Base-by-base conservation (phyloP, 805 yeast genomes). In the Nakazawaea anatomiae region DNA sequence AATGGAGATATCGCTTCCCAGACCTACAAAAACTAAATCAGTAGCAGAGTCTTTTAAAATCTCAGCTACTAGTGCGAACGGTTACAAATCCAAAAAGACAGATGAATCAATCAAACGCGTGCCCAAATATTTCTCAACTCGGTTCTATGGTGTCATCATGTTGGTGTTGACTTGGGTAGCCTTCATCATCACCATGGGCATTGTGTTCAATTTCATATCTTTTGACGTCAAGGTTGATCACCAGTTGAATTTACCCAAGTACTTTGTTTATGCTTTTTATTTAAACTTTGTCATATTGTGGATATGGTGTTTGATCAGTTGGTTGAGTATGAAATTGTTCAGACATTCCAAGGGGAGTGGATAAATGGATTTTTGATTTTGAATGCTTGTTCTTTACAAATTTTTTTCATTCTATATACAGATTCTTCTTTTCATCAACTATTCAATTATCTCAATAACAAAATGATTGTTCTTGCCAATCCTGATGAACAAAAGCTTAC, bases 251-350 rank as follows among this genome's bases (percentile, higher is more conserved):
- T 5, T 52, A n/a, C 40, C 60, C 36, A 59, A 61, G 36, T 69
- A 69, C 51, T 66, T 66, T 42, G 52, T 67, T 2, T 62, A 61
- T 50, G 51, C 58, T 6, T 59, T 68, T 42, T 60, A 65, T 28
- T 54, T 68, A 27, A 66, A 60, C 39, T 67, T 64, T 48, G 68
- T 63, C 27, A 58, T 68, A 4, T 46, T 68, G 3, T 82, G 87
- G 87, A 63, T 81, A 5, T 87, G 96, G 95, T 80, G 90, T 41
- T 67, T 82, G 8, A 68, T 77, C 4, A 80, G 90, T 9, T 88
- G 96, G 96, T 72, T 82, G 43, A 91, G 94, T 38, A 73, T 87
- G 76, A 88, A 88, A 64, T 68, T 87, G 51, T 88, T 88, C 66
- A 72, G 89, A 51, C 94, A 88, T 61, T 85, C 94, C 27, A 85